Conservation (phyloP, 1,284 basidiomycete species). For the Cutaneotrichosporon mucoides region DNA sequence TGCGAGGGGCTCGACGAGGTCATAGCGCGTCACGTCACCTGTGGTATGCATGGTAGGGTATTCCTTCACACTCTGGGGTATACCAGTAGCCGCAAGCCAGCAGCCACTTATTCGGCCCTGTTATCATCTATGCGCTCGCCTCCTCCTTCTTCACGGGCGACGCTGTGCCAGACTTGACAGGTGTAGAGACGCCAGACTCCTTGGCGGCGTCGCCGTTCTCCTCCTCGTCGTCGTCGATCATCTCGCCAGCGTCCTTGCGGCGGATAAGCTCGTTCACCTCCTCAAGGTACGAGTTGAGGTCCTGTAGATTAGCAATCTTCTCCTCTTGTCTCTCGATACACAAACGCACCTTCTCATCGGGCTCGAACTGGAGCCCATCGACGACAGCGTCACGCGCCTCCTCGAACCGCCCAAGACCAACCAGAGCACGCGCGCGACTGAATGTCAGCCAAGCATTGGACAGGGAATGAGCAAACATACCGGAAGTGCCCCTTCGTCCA, state of each 20-base stretch:
- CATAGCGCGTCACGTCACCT: too few species aligned
- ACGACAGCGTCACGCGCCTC: conserved; percentile 80
- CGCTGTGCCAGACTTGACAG: too few species aligned
- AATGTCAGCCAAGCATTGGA: neutral
- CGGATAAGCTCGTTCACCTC: conserved; percentile 31
- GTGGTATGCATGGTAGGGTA: too few species aligned
- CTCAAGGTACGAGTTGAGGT: conserved; percentile 39
- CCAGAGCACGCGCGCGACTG: conserved; percentile 56
- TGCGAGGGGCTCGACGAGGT: too few species aligned
- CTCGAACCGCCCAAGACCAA: conserved; percentile 64
- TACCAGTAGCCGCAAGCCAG: too few species aligned
- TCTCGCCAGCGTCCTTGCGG: conserved; percentile 17
- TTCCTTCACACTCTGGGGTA: too few species aligned
- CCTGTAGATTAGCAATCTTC: conserved; percentile 5
- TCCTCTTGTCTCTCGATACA: too few species aligned
- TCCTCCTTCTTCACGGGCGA: too few species aligned
- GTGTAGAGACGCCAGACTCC: too few species aligned
- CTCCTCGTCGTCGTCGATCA: neutral
- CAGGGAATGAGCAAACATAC: conserved; percentile 59
- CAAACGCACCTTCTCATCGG: conserved; percentile 62
- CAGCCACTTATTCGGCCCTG: too few species aligned
- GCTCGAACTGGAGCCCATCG: conserved; percentile 84
- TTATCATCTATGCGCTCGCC: too few species aligned
- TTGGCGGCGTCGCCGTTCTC: neutral
- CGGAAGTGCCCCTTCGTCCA: conserved; percentile 97